Evolutionary conservation across 305 asterid species (phyloP).

Genomic region (Fraxinus latifolia): DNA sequence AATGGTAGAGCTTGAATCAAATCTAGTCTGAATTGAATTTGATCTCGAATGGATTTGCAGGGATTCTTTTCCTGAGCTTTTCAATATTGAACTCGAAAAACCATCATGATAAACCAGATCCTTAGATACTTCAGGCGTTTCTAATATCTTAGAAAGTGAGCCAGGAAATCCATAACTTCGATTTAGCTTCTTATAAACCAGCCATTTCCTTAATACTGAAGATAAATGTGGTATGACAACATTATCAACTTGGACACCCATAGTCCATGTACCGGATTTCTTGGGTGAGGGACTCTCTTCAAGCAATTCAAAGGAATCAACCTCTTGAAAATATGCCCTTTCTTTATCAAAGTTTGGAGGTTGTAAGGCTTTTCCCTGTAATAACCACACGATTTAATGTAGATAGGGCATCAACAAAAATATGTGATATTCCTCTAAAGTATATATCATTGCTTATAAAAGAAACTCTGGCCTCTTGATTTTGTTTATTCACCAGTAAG

Average conservation of each 20-base stretch:
- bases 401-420: conserved; percentile 4
- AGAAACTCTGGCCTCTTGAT: conserved; percentile 14
- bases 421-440: neutral
- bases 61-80: conserved; percentile 34
- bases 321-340: conserved; percentile 79
- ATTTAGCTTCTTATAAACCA: conserved; percentile 55
- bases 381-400: conserved; percentile 24
- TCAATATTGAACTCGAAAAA: conserved; percentile 29
- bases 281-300: conserved; percentile 98
- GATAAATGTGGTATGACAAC: conserved; percentile 57
- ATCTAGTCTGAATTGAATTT: conserved; percentile 33
- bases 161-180: conserved; percentile 48
- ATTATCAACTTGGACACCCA: conserved; percentile 43
- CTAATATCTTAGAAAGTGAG: conserved; percentile 72
- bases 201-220: conserved; percentile 74
- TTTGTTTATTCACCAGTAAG: conserved; percentile 8
- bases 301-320: conserved; percentile 81
- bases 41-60: conserved; percentile 33
- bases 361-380: conserved; percentile 53
- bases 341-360: conserved; percentile 65
- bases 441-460: neutral
- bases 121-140: conserved; percentile 48
- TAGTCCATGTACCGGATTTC: conserved; percentile 66
- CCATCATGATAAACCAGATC: conserved; percentile 27
- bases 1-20: conserved; percentile 36